phyloP scores from a whole-genome alignment of 106 monocot genomes.

The Acorus gramineus region DNA sequence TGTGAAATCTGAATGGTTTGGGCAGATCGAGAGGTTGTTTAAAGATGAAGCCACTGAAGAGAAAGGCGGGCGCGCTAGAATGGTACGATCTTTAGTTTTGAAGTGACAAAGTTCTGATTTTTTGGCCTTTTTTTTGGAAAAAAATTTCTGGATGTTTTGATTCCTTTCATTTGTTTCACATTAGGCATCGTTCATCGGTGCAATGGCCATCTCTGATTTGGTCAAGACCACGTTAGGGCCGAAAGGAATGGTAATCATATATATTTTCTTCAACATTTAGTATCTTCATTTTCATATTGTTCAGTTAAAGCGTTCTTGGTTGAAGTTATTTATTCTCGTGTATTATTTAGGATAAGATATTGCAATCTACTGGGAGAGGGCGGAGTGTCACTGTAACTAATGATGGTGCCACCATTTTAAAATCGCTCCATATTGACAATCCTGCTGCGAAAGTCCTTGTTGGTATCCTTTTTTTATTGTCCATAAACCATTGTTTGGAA shows the following conservation, averaged over 20 bases:
- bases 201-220: conserved; percentile 90
- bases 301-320: not conserved
- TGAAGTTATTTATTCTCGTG: not conserved
- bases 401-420: conserved; percentile 97
- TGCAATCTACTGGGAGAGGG: conserved; percentile 95
- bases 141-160: not conserved
- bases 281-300: not conserved
- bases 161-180: not conserved
- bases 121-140: not conserved
- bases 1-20: too few relatives aligned
- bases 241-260: conserved; percentile 79
- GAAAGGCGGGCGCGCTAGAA: conserved; percentile 74
- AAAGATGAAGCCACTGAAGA: conserved; percentile 79
- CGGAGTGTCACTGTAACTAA: conserved; percentile 88
- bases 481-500: too few relatives aligned
- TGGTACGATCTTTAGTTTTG: conserved; percentile 20
- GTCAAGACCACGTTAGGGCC: conserved; percentile 98
- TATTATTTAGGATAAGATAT: conserved; percentile 73
- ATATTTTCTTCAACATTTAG: not conserved
- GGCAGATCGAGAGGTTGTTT: conserved; percentile 43
- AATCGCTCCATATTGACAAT: conserved; percentile 97
- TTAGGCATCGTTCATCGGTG: conserved; percentile 92
- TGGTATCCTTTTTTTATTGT: conserved; percentile 44
- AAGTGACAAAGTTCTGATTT: not conserved
- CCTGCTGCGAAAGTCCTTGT: conserved; percentile 97